A percentile compares a stretch with the other conserved stretches of the same genome.
phyloP scores from a whole-genome alignment of 495 filamentous ascomycete species.

The Penicillium diatomitis region DNA sequence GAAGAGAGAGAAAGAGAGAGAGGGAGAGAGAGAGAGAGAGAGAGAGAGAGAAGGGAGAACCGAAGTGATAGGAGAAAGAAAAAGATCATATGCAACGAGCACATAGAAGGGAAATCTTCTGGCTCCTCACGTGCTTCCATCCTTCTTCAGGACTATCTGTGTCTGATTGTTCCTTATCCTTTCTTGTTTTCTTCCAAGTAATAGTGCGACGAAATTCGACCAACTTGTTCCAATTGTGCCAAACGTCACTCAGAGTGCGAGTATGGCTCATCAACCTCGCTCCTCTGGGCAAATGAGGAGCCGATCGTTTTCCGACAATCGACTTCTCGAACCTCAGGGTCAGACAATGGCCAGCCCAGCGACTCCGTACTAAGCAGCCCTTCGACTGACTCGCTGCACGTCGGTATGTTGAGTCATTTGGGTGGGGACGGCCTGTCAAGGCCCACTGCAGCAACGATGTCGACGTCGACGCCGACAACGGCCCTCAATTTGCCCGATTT shows the following conservation, averaged over 20 bases:
- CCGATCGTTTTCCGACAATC: constrained; percentile 4
- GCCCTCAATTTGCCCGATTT: constrained; percentile 27
- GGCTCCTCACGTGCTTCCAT: not conserved
- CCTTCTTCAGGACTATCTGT: not conserved
- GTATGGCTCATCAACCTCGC: constrained; percentile 27
- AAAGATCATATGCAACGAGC: too few relatives aligned
- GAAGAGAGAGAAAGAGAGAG: too few relatives aligned
- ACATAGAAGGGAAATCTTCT: too few relatives aligned
- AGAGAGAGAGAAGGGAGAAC: too few relatives aligned
- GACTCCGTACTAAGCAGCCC: constrained; percentile 9
- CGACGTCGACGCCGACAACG: constrained; percentile 2
- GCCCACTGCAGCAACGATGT: not conserved
- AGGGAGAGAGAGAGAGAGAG: too few relatives aligned
- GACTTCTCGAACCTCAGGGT: constrained; percentile 8
- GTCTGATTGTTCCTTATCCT: not conserved
- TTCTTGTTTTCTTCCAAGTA: not conserved
- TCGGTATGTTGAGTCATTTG: constrained; percentile 18
- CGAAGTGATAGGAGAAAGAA: too few relatives aligned
- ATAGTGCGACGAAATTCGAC: constrained; percentile 32
- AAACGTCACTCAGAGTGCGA: constrained; percentile 32
- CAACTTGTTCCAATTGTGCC: constrained; percentile 30
- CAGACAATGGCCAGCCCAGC: constrained; percentile 15
- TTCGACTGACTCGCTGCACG: constrained; percentile 12
- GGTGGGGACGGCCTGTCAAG: constrained; percentile 5
- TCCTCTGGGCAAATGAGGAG: constrained; percentile 34